phyloP scores from a whole-genome alignment of 306 rosid species.

The Sesbania bispinosa region DNA sequence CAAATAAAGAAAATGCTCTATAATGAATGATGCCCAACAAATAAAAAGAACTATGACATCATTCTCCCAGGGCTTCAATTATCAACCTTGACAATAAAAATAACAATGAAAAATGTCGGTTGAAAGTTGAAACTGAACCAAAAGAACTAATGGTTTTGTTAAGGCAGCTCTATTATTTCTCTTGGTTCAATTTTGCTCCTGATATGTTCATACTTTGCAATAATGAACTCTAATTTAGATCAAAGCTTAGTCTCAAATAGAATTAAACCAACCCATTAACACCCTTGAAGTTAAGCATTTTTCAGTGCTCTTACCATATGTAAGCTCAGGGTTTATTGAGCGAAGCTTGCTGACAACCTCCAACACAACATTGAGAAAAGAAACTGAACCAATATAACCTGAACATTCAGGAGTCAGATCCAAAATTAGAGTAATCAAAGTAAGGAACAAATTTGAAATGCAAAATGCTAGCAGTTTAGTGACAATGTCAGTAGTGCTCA shows the following conservation, averaged over 20 bases:
- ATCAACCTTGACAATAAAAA: constrained; percentile 1
- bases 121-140: constrained; percentile 5
- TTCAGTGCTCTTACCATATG: constrained; percentile 42
- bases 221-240: background rate
- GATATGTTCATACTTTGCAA: background rate
- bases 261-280: constrained; percentile 3
- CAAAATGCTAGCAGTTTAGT: background rate
- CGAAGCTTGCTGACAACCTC: constrained; percentile 77
- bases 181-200: constrained; percentile 17
- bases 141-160: background rate
- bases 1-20: background rate
- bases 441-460: background rate
- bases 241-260: constrained; percentile 31
- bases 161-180: background rate
- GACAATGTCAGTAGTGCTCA: background rate
- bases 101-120: background rate
- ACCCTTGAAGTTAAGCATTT: background rate
- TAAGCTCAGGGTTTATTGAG: constrained; percentile 61
- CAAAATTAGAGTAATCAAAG: constrained; percentile 9
- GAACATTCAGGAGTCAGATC: constrained; percentile 14
- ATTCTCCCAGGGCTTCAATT: constrained; percentile 4
- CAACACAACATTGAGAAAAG: constrained; percentile 68
- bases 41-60: background rate
- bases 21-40: background rate
- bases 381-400: constrained; percentile 92